phyloP scores from a whole-genome alignment of 768 basidiomycete genomes.

The Nevesoporus exiguus region DNA sequence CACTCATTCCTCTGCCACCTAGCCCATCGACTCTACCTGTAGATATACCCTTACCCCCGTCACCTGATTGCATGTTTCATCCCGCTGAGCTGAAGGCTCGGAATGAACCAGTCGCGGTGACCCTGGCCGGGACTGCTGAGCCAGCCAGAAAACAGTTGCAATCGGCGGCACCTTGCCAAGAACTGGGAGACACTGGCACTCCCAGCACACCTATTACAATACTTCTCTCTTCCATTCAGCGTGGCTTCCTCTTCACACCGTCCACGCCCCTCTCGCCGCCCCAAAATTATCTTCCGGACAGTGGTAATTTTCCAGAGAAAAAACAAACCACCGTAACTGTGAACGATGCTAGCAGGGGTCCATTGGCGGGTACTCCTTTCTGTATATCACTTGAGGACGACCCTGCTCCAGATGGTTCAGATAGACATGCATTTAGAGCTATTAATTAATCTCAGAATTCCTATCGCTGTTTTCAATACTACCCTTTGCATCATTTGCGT shows the following conservation, averaged over 20 bases:
- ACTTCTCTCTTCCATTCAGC: conserved; percentile 58
- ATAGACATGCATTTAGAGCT: conserved; percentile 25
- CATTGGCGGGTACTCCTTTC: background rate
- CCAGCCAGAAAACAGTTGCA: background rate
- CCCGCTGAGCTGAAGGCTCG: background rate
- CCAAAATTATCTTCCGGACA: conserved; percentile 36
- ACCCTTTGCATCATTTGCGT: conserved; percentile 1
- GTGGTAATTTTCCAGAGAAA: conserved; percentile 2
- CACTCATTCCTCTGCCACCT: conserved; percentile 18
- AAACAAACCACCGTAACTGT: conserved; percentile 1
- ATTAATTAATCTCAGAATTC: conserved; percentile 19
- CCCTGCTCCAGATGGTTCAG: conserved; percentile 8
- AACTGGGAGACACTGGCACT: background rate
- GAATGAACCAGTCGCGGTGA: background rate
- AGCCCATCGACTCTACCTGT: conserved; percentile 20
- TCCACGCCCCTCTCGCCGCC: conserved; percentile 60
- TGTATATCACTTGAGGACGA: conserved; percentile 12
- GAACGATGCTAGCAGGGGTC: background rate
- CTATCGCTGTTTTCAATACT: conserved; percentile 1
- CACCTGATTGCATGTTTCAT: conserved; percentile 11
- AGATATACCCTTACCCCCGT: conserved; percentile 21
- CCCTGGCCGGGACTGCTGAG: background rate
- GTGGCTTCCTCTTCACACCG: conserved; percentile 65
- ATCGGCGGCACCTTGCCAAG: conserved; percentile 2
- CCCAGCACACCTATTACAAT: conserved; percentile 64